phyloP scores from a whole-genome alignment of 116 monocot genomes.

The Zostera marina region DNA sequence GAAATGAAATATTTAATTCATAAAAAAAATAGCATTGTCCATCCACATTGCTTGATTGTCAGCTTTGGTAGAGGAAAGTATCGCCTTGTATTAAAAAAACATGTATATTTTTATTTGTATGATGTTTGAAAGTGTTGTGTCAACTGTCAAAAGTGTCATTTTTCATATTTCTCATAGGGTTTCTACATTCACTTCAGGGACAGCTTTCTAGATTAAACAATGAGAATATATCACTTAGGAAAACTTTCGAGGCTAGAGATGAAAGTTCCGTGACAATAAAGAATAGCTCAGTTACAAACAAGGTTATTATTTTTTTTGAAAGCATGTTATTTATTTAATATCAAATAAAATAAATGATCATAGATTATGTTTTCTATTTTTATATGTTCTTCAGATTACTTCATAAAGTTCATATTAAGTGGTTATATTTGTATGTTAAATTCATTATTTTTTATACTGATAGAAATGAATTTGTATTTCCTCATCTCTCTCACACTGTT shows the following conservation, averaged over 20 bases:
- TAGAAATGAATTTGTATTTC: too few species aligned
- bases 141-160: neutral
- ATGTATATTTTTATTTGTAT: too few species aligned
- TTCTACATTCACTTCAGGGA: conserved; percentile 21
- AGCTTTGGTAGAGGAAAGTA: too few species aligned
- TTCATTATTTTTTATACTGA: too few species aligned
- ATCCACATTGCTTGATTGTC: too few species aligned
- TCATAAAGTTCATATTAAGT: too few species aligned
- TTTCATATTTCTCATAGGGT: neutral
- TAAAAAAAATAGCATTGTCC: too few species aligned
- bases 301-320: conserved; percentile 6
- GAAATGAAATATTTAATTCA: too few species aligned
- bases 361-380: neutral
- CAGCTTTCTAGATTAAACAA: conserved; percentile 65
- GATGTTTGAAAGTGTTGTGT: neutral
- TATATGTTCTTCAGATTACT: too few species aligned
- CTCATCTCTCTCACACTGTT: too few species aligned
- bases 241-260: conserved; percentile 37
- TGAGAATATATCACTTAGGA: conserved; percentile 57
- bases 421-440: neutral
- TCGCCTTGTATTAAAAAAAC: too few species aligned
- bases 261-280: conserved; percentile 19
- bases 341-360: neutral
- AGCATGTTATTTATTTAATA: too few species aligned
- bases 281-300: conserved; percentile 20